Evolutionary conservation across 2,329 filamentous ascomycete species (phyloP).

Genomic region (Aspergillus unguis): DNA sequence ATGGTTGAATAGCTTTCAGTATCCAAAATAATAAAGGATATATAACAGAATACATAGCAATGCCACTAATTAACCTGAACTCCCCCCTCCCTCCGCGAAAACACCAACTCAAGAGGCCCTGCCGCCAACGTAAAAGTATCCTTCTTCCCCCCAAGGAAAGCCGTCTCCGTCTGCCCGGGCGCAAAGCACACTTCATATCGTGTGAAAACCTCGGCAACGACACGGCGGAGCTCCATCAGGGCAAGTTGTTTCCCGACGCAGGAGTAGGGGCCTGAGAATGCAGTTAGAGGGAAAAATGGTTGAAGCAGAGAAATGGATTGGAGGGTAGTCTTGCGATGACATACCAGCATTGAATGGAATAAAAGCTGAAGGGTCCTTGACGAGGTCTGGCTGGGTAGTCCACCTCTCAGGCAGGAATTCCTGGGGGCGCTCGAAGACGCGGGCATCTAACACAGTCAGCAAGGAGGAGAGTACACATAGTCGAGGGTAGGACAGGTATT

Average conservation of each 20-base stretch:
- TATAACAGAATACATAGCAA: no score
- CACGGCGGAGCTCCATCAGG: constrained; percentile 18
- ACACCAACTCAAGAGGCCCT: background rate
- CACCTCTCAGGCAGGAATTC: constrained; percentile 20
- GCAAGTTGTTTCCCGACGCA: constrained; percentile 21
- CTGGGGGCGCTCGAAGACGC: no score
- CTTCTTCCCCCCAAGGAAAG: background rate
- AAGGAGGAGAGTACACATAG: no score
- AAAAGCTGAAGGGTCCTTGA: constrained; percentile 15
- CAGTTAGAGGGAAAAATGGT: no score
- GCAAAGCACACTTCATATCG: constrained; percentile 8
- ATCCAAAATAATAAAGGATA: no score
- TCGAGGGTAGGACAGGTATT: no score
- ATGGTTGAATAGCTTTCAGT: no score
- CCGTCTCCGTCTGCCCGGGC: background rate
- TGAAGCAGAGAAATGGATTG: background rate
- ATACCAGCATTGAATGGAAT: constrained; percentile 19
- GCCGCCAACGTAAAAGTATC: constrained; percentile 7
- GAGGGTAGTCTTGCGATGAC: no score
- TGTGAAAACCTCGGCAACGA: constrained; percentile 9
- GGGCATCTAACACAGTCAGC: no score
- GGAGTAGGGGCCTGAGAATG: background rate
- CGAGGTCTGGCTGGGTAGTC: constrained; percentile 14
- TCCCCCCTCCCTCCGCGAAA: background rate
- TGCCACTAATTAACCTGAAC: no score